A percentile compares a stretch with the other conserved stretches of the same genome.
phyloP scores from a whole-genome alignment of 2,329 filamentous ascomycete genomes.

The Leptodontidium sp. region DNA sequence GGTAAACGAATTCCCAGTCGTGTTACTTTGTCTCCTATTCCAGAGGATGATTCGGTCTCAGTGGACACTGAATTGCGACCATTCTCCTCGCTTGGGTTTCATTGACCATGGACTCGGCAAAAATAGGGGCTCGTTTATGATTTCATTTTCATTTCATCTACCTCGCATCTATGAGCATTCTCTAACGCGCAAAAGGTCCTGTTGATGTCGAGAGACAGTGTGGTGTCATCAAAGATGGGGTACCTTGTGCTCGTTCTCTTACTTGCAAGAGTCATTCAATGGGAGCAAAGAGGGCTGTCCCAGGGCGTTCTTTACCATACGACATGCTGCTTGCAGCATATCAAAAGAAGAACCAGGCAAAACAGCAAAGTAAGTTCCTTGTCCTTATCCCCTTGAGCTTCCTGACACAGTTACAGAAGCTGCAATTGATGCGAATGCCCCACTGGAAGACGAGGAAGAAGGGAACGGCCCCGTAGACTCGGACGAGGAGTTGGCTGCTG shows the following conservation, averaged over 20 bases:
- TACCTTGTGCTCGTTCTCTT: slow-evolving; percentile 84
- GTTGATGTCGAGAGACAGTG: slow-evolving; percentile 96
- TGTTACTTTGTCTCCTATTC: background rate
- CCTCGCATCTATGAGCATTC: background rate
- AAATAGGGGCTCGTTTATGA: background rate
- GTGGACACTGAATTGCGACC: background rate
- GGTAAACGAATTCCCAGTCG: slow-evolving; percentile 53
- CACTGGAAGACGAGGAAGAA: slow-evolving; percentile 82
- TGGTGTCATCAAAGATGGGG: slow-evolving; percentile 86
- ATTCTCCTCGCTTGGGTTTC: background rate
- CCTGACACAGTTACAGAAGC: slow-evolving; percentile 68
- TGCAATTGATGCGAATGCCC: slow-evolving; percentile 92
- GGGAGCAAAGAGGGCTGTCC: slow-evolving; percentile 90
- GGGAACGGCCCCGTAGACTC: slow-evolving; percentile 87
- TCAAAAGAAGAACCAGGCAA: slow-evolving; percentile 98
- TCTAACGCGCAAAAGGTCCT: slow-evolving; percentile 61
- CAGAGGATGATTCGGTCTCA: background rate
- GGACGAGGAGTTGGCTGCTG: slow-evolving; percentile 89
- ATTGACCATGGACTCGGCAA: background rate
- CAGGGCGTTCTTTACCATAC: slow-evolving; percentile 86
- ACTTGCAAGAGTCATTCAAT: slow-evolving; percentile 97
- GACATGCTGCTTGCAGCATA: slow-evolving; percentile 90
- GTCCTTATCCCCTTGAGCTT: slow-evolving; percentile 24
- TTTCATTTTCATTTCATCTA: background rate
- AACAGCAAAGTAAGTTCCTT: slow-evolving; percentile 82